Evolutionary conservation across 176 grass and related monocot genomes (phyloP), one percentile per base, ranked within the genome.

Genomic region (Ananas comosus): DNA sequence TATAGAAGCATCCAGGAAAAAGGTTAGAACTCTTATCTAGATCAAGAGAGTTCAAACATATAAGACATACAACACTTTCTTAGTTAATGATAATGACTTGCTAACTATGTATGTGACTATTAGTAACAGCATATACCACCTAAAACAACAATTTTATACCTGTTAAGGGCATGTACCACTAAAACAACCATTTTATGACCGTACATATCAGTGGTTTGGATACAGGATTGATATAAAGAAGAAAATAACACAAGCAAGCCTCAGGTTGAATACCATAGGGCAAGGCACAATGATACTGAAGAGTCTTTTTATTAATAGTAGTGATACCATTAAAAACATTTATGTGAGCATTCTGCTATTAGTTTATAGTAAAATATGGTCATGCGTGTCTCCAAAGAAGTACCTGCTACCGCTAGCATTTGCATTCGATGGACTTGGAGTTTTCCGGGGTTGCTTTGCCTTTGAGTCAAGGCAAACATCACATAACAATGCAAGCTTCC

Each of bases 401-500:
- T n/a, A 77, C 75, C 75, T 69, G 9, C n/a, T 23, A 27, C 51
- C 12, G 22, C 28, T 63, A 61, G 53, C 29, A 69, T 13, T 69
- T 61, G 24, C 42, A 50, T 61, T 21, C 13, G 42, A 56, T 77
- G 75, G 42, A 48, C 29, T 69, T 49, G 33, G 66, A 69, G 65
- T 69, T 50, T 12, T 49, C 13, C 16, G 0, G 1, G 13, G 54
- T 58, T 49, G 42, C 4, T 74, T 13, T 59, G 66, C 49, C 71
- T 85, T 87, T 64, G 69, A 82, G 51, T 82, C 72, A 25, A 82
- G 68, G 53, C 88, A 91, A 12, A 52, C 61, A 77, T 91, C 88
- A 77, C 88, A 91, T 10, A 91, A 49, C 14, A 48, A 64, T 73
- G 79, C 75, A 85, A 84, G 85, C 61, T 87, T 84, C 24, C 84